Evolutionary conservation across 495 filamentous ascomycete genomes (phyloP), one percentile per base, ranked within the genome.

Genomic region (Aspergillus heteromorphus): DNA sequence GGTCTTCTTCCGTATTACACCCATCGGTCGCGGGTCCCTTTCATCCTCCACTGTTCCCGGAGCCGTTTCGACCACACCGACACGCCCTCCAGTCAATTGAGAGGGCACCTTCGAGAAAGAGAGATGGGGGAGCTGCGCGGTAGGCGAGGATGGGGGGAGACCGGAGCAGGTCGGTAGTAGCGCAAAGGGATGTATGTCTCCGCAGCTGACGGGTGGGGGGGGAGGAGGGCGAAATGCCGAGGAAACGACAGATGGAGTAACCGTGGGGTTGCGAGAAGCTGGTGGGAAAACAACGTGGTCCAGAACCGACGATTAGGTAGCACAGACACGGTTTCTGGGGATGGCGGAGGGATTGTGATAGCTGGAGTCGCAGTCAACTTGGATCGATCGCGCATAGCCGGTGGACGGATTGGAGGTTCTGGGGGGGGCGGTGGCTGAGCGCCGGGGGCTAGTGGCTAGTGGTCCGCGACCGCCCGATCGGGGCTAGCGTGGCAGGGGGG

Each of bases 1-100:
- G 53, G 89, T 92, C 75, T 96, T 97, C 80, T 96, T 96, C 66
- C 91, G 86, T 73, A 97, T 96, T 67, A 96, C 87, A 65, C 92
- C 92, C 92, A 97, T 97, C 66, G 65, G 45, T 64, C 54, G 60
- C 65, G 66, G 48, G 55, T 27, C 60, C 57, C 61, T 69, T 61
- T 75, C 73, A 76, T 77, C 68, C 70, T 77, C 71, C 64, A 53
- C 56, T 61, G 52, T 63, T 48, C 68, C 70, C 62, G 50, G 61
- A 54, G 60, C 64, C 58, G 71, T 74, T 58, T 63, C 65, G 61
- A 66, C 59, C 55, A 63, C 54, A 45, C 57, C 56, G 45, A 49
- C 40, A 56, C 58, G 65, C 71, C 64, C 67, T 70, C 67, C 63
- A 64, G 62, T 58, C 38, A 48, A 55, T 53, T 58, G 50, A 62